phyloP scores from a whole-genome alignment of 202 grass and related monocot species.

The Setaria viridis region DNA sequence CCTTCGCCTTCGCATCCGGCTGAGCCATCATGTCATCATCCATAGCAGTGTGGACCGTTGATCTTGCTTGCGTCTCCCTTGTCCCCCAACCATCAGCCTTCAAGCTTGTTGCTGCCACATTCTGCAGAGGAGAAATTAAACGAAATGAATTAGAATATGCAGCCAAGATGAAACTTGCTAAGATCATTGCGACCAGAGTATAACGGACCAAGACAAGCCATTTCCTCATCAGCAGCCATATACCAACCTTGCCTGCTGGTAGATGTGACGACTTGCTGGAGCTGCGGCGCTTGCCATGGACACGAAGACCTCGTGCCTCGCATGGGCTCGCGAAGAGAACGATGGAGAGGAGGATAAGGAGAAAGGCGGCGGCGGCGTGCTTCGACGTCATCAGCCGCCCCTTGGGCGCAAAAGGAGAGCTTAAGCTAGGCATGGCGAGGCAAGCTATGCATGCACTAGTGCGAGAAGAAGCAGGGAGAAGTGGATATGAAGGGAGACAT shows the following conservation, averaged over 20 bases:
- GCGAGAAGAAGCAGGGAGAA: neutral
- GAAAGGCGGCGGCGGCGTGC: conserved; percentile 14
- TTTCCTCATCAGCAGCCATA: neutral
- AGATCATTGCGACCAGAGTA: too few relatives aligned
- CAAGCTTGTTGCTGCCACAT: conserved; percentile 7
- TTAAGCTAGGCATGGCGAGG: conserved; percentile 22
- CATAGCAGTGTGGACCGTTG: neutral
- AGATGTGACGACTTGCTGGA: conserved; percentile 2
- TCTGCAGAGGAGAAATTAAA: conserved; percentile 27
- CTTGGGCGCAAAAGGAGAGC: conserved; percentile 22
- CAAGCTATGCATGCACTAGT: neutral
- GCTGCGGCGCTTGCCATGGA: neutral
- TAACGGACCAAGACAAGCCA: neutral
- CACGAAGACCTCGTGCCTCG: conserved; percentile 30
- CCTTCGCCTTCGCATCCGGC: neutral
- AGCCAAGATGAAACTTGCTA: neutral
- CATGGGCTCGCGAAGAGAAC: conserved; percentile 40
- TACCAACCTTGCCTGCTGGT: conserved; percentile 43
- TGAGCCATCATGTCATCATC: neutral
- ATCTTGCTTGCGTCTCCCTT: neutral
- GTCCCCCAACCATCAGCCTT: neutral
- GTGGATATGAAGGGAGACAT: conserved; percentile 33
- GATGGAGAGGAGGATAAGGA: conserved; percentile 38
- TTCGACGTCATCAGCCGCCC: conserved; percentile 21
- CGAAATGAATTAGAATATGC: conserved; percentile 4